Base-by-base conservation (phyloP, 805 yeast species). In the Huiozyma sinensis region DNA sequence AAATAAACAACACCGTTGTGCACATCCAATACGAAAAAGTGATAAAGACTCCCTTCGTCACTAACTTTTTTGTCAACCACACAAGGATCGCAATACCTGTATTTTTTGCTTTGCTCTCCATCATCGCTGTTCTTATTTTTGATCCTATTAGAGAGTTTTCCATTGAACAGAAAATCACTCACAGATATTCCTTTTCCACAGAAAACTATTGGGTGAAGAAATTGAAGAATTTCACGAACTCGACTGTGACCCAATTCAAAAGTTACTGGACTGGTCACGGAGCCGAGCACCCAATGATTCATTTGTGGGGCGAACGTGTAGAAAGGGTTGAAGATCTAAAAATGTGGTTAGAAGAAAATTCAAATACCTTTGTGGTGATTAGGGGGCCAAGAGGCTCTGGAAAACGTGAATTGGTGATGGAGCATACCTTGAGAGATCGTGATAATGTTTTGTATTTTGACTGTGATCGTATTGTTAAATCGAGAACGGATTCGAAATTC, bases 311-410 rank as follows among this genome's bases (percentile, higher is more conserved):
- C 33, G 94, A 88, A 54, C 68, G 95, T 37, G 61, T 69, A 34
- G 83, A 79, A 42, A 74, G 76, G 47, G 77, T 82, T 0, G 77
- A 79, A 45, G 86, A 83, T 50, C 57, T 92, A 44, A 74, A 72
- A 50, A 67, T 83, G 51, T 84, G 95, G 92, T 67, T 92, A 6
- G 79, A 78, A 46, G 98, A 92, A 60, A 89, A 88, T 49, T 79
- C 80, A n/a, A 81, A 83, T 59, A 86, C 97, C 1, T 92, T 88
- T 58, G 88, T 90, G 28, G 77, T 92, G 3, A 79, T 92, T 3
- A 77, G 81, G 49, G 98, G 98, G 9, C 97, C 98, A 5, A 74
- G 86, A 50, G 98, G 98, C 5, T 79, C 95, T n/a, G 98, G 97
- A 24, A 90, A 92, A 55, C 75, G 79, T 47, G 90, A 80, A 47